Conservation (phyloP, 164 flowering plant genomes). For the Taxillus chinensis region DNA sequence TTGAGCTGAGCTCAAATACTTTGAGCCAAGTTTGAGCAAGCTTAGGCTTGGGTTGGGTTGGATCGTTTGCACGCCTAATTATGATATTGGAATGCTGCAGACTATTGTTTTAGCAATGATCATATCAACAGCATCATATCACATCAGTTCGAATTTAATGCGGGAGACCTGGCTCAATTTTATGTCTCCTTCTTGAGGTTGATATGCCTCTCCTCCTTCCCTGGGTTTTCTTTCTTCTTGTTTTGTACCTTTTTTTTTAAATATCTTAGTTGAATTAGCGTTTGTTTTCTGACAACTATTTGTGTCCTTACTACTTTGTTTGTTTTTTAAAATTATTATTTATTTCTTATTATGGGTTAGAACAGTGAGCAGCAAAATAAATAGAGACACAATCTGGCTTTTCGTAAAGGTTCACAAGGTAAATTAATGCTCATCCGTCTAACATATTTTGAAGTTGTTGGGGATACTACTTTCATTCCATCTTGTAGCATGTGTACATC, state of each 20-base stretch:
- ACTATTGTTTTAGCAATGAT: slow-evolving; percentile 61
- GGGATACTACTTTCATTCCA: not conserved
- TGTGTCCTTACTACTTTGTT: slow-evolving; percentile 5
- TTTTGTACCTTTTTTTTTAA: not conserved
- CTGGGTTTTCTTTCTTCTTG: not conserved
- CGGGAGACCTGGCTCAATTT: slow-evolving; percentile 48
- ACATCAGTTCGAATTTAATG: slow-evolving; percentile 40
- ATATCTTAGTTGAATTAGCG: no score
- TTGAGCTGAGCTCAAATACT: no score
- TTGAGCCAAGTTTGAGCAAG: no score
- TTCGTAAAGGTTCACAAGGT: slow-evolving; percentile 56
- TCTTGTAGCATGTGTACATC: no score
- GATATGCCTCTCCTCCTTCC: slow-evolving; percentile 1
- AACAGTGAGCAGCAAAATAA: slow-evolving; percentile 52
- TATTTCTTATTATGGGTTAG: slow-evolving; percentile 20
- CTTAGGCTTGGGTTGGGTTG: no score
- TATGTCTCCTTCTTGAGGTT: slow-evolving; percentile 61
- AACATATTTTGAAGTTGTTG: not conserved
- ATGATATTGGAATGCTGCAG: slow-evolving; percentile 28
- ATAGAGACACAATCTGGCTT: slow-evolving; percentile 53
- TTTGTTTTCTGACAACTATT: no score
- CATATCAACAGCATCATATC: slow-evolving; percentile 49
- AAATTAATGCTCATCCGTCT: slow-evolving; percentile 10
- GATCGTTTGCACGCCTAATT: not conserved
- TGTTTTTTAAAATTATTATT: slow-evolving; percentile 1